A percentile compares a stretch with the other conserved stretches of the same genome.
phyloP scores from a whole-genome alignment of 176 grass and related monocot species.

The Zizania latifolia region DNA sequence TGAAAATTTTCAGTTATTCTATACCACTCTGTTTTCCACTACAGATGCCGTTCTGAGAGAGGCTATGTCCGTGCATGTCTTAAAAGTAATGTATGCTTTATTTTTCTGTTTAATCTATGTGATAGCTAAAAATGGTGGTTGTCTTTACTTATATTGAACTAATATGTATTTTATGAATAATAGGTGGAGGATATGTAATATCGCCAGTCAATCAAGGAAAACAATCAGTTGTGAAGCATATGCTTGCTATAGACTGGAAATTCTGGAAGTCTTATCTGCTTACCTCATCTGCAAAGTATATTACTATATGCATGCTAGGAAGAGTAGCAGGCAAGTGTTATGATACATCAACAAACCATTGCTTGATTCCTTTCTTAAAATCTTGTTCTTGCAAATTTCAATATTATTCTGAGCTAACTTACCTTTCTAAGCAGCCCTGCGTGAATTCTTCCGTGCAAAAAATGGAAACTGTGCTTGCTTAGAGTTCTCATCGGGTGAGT shows the following conservation, averaged over 20 bases:
- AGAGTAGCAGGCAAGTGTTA: conserved; percentile 72
- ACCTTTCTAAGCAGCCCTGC: conserved; percentile 49
- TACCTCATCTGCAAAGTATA: conserved; percentile 68
- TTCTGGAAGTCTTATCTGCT: conserved; percentile 86
- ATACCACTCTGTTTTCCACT: conserved; percentile 96
- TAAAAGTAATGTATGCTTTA: conserved; percentile 99
- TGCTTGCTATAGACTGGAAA: conserved; percentile 99
- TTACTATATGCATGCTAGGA: conserved; percentile 80
- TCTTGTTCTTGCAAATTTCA: not conserved
- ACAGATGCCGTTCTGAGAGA: conserved; percentile 61
- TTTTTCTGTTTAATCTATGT: conserved; percentile 26
- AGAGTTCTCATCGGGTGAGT: conserved; percentile 81
- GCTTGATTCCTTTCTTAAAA: not conserved
- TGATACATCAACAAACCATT: conserved; percentile 19
- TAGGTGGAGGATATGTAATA: conserved; percentile 98
- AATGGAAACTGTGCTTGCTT: conserved; percentile 55
- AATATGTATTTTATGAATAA: conserved; percentile 24
- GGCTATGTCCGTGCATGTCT: conserved; percentile 86
- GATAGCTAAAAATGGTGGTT: not conserved
- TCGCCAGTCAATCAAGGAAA: conserved; percentile 83
- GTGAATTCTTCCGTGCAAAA: conserved; percentile 93
- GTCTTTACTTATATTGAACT: conserved; percentile 2
- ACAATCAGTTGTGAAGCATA: conserved; percentile 92
- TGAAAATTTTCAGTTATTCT: conserved; percentile 76
- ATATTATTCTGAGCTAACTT: conserved; percentile 1